Percentiles rank a stretch among this genome's conserved stretches.
Evolutionary conservation across 805 yeast genomes (phyloP).

Genomic region (Hanseniaspora clermontiae): DNA sequence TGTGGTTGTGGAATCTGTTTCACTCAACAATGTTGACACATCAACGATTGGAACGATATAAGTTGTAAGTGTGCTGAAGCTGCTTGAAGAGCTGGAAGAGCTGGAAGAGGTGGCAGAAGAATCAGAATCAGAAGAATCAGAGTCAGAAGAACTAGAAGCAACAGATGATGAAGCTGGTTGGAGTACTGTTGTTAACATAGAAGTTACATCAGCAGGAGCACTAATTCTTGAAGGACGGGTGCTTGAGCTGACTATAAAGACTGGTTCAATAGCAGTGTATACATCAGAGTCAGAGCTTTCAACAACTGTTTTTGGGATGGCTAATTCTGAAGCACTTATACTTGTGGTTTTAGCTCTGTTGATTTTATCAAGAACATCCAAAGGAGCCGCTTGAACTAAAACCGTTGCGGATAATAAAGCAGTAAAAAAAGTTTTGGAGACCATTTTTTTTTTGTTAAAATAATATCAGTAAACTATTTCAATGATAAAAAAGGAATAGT

Average conservation of each 20-base stretch:
- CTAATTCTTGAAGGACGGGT: conserved; percentile 3
- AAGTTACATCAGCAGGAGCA: neutral
- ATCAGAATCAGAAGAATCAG: conserved; percentile 4
- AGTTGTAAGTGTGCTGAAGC: neutral
- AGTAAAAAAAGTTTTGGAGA: neutral
- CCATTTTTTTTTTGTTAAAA: neutral
- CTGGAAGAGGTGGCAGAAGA: neutral
- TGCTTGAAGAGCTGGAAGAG: neutral
- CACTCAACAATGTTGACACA: conserved; percentile 15
- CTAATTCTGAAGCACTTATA: neutral
- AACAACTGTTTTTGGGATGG: neutral
- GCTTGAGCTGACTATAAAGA: neutral
- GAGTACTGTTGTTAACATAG: neutral
- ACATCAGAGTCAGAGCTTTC: neutral
- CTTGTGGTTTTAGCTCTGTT: neutral
- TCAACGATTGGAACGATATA: neutral
- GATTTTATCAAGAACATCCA: neutral
- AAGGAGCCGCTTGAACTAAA: neutral
- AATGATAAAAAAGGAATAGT: no score
- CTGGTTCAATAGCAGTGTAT: conserved; percentile 9
- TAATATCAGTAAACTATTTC: neutral
- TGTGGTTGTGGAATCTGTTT: conserved; percentile 18
- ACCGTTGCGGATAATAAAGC: neutral
- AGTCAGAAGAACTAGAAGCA: neutral
- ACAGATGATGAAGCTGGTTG: neutral